Percentiles rank a stretch among this genome's conserved stretches.
Conservation (phyloP, 495 filamentous ascomycete genomes). For the Trichoderma asperelloides region DNA sequence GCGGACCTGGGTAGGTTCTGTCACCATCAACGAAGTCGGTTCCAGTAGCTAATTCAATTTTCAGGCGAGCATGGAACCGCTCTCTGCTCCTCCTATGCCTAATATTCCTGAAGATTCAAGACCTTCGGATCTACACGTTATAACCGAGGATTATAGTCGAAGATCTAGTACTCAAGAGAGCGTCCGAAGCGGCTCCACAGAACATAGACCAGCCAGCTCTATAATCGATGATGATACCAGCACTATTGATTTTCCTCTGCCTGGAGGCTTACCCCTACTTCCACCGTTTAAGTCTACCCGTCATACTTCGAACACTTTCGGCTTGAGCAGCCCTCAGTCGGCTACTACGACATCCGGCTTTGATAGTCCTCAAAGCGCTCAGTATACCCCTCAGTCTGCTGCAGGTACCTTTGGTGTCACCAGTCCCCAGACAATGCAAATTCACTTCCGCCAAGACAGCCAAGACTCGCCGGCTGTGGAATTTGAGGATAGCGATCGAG, state of each 20-base stretch:
- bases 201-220: neutral
- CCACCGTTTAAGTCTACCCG: neutral
- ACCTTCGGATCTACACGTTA: neutral
- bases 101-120: neutral
- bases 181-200: neutral
- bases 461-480: neutral
- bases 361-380: neutral
- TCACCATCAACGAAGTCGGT: neutral
- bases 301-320: neutral
- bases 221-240: neutral
- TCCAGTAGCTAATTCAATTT: neutral
- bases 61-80: constrained; percentile 7
- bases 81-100: neutral
- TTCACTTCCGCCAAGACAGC: neutral
- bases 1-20: constrained; percentile 41
- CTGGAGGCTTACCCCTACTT: neutral
- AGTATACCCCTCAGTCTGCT: neutral
- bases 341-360: neutral
- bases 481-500: constrained; percentile 10
- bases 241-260: constrained; percentile 9
- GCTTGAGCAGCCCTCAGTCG: neutral
- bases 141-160: neutral
- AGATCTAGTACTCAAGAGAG: neutral
- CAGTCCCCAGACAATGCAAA: neutral
- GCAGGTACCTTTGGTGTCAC: neutral